These are phyloP conservation scores for Oxytropis ochrocephala DNA, from an alignment of 306 rosid species.

Conservation along the genomic window DNA sequence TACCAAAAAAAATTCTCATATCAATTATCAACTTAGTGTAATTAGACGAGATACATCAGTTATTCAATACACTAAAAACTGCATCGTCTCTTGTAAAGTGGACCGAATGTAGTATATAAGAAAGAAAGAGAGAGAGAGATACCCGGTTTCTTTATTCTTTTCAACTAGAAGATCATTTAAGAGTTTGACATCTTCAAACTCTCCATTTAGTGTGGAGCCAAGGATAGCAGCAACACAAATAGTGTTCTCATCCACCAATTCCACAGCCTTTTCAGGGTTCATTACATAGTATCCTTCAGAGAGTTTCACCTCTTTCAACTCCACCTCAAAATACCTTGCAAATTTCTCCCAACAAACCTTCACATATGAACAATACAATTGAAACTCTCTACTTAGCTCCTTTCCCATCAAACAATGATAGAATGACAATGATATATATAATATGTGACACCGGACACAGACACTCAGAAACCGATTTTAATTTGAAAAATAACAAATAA, in stretches of 20 bases:
- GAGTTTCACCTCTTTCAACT: constrained; percentile 79
- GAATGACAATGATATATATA: too few species aligned
- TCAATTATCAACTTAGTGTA: background rate
- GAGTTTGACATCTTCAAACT: constrained; percentile 88
- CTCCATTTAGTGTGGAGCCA: constrained; percentile 93
- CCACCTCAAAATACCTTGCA: constrained; percentile 95
- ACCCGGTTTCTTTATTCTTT: constrained; percentile 83
- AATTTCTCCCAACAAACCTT: constrained; percentile 99
- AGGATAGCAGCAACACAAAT: constrained; percentile 94
- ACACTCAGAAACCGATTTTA: too few species aligned
- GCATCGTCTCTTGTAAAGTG: too few species aligned
- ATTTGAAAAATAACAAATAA: too few species aligned
- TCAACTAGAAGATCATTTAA: constrained; percentile 61
- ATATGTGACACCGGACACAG: too few species aligned
- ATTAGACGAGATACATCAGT: too few species aligned
- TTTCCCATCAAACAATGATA: background rate
- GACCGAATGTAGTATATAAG: too few species aligned
- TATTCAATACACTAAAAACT: too few species aligned
- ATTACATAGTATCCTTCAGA: constrained; percentile 68
- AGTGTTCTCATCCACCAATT: constrained; percentile 89
- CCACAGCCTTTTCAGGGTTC: constrained; percentile 82
- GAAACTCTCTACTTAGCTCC: background rate
- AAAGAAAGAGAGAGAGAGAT: background rate
- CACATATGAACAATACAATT: background rate
- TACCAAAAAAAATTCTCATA: constrained; percentile 8